phyloP scores from a whole-genome alignment of 177 flowering plant species.

The Telopea speciosissima region DNA sequence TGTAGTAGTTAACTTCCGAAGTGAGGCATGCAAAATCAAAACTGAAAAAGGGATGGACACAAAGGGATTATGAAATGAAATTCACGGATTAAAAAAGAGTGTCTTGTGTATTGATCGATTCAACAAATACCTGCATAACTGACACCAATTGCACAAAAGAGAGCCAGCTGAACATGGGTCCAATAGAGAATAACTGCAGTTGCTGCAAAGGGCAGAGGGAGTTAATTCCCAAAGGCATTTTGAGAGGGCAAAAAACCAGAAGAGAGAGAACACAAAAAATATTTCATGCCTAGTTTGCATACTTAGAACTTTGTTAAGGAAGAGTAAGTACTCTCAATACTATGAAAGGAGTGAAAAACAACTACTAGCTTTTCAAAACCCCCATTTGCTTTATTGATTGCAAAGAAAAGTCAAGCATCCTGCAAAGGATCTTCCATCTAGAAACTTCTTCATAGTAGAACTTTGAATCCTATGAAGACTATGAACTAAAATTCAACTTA shows the following conservation, averaged over 20 bases:
- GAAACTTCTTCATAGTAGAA: too few species aligned
- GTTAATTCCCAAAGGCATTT: neutral
- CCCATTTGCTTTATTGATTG: neutral
- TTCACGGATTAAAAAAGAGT: neutral
- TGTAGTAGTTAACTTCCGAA: conserved; percentile 69
- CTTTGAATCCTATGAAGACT: neutral
- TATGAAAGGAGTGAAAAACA: neutral
- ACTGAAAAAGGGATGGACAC: conserved; percentile 26
- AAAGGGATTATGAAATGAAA: neutral
- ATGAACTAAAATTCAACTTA: neutral
- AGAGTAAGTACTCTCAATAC: neutral
- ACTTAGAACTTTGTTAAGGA: neutral
- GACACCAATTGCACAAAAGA: conserved; percentile 56
- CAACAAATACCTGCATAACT: conserved; percentile 54
- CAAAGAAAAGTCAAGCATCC: too few species aligned
- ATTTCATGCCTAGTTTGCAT: neutral
- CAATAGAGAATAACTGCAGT: conserved; percentile 49
- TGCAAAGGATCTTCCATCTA: too few species aligned
- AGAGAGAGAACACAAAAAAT: neutral
- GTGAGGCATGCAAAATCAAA: conserved; percentile 67
- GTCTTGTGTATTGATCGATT: neutral
- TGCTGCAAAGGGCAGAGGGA: conserved; percentile 41
- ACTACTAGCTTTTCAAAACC: too few species aligned
- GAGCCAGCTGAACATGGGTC: conserved; percentile 65
- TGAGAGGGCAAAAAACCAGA: neutral